Evolutionary conservation across 495 filamentous ascomycete genomes (phyloP).

Genomic region (Penicillium cataractarum): DNA sequence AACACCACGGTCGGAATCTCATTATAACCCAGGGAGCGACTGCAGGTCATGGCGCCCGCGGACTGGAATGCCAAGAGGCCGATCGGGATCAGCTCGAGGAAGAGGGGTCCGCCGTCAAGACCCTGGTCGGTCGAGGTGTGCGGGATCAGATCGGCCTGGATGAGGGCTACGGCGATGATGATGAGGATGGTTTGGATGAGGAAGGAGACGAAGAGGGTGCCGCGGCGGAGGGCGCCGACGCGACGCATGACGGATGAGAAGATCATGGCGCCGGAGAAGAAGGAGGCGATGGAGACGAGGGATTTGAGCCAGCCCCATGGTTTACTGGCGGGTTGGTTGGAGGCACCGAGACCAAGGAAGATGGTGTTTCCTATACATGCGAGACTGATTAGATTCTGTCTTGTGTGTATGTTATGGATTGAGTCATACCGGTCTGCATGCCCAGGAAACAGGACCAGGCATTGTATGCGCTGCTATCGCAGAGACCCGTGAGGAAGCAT

Average conservation of each 20-base stretch:
- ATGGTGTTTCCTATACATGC: slow-evolving; percentile 60
- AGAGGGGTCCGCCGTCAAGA: slow-evolving; percentile 36
- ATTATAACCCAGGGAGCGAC: slow-evolving; percentile 62
- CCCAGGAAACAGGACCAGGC: slow-evolving; percentile 64
- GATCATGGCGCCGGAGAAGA: slow-evolving; percentile 58
- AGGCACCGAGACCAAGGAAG: slow-evolving; percentile 66
- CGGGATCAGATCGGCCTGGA: slow-evolving; percentile 54
- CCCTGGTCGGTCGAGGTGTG: slow-evolving; percentile 34
- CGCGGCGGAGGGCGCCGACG: slow-evolving; percentile 48
- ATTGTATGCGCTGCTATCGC: slow-evolving; percentile 64
- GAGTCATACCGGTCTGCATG: slow-evolving; percentile 65
- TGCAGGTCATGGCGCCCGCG: slow-evolving; percentile 69
- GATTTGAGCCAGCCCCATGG: slow-evolving; percentile 68
- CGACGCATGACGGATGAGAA: slow-evolving; percentile 44
- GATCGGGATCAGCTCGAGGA: slow-evolving; percentile 58
- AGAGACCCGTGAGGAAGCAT: slow-evolving; percentile 61
- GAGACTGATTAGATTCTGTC: background rate
- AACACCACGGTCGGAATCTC: slow-evolving; percentile 76
- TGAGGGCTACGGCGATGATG: slow-evolving; percentile 60
- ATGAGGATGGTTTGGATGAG: slow-evolving; percentile 58
- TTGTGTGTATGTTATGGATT: slow-evolving; percentile 33
- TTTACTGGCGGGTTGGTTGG: slow-evolving; percentile 51
- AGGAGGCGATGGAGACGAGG: slow-evolving; percentile 58
- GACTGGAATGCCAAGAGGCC: slow-evolving; percentile 72
- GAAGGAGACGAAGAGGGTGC: slow-evolving; percentile 60